phyloP scores from a whole-genome alignment of 768 basidiomycete genomes.

The Lactarius indigo region DNA sequence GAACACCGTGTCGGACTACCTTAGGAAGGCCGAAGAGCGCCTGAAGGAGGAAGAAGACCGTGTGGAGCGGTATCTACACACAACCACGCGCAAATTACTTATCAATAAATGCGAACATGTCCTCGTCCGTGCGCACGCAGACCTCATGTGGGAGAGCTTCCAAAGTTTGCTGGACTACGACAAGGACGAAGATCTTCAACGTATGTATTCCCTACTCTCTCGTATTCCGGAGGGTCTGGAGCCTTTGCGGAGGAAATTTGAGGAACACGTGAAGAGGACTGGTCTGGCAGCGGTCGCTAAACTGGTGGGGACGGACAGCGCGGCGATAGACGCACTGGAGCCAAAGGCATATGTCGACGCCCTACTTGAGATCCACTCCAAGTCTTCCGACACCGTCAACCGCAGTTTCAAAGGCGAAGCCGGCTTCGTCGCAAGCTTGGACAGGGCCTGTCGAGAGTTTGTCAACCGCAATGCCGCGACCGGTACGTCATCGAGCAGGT shows the following conservation, averaged over 20 bases:
- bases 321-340: conserved; percentile 62
- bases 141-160: conserved; percentile 91
- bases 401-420: conserved; percentile 90
- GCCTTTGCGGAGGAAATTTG: conserved; percentile 87
- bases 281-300: conserved; percentile 81
- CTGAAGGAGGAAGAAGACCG: conserved; percentile 93
- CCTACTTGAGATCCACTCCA: conserved; percentile 84
- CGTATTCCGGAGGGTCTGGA: conserved; percentile 90
- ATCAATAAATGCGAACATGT: conserved; percentile 86
- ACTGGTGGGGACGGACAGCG: conserved; percentile 51
- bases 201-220: conserved; percentile 91
- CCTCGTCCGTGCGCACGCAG: conserved; percentile 82
- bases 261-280: conserved; percentile 91
- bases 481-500: conserved; percentile 77
- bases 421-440: conserved; percentile 89
- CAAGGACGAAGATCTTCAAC: conserved; percentile 89
- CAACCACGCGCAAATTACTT: conserved; percentile 78
- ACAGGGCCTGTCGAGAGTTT: conserved; percentile 93
- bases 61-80: conserved; percentile 90
- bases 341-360: conserved; percentile 95
- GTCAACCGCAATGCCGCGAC: conserved; percentile 93
- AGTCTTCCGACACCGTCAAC: conserved; percentile 85
- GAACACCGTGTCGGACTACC: conserved; percentile 89
- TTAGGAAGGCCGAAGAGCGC: conserved; percentile 92
- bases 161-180: conserved; percentile 87